Evolutionary conservation across 371 early-diverging fungal genomes (phyloP), one percentile per base, ranked within the genome.

Genomic region (Mortierella sp.): DNA sequence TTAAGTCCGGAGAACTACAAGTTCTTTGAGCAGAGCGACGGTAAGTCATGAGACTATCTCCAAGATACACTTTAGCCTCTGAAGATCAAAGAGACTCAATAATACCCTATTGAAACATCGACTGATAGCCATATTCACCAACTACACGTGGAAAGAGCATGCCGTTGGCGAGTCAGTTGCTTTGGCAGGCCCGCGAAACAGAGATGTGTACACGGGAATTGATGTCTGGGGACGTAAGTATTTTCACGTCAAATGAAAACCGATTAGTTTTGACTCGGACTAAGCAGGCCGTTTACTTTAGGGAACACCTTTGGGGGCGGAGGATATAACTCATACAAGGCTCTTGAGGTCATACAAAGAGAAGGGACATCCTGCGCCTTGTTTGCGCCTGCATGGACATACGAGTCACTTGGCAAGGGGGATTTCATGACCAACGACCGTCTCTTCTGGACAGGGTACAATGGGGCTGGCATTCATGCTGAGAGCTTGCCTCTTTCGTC

Each of bases 361-460:
- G 87, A 86, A 1, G 66, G 71, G 1, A 83, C 89, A 9, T 90
- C 89, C 2, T 84, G 86, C 10, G 92, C 90, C 32, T 32, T 92
- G 20, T 92, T 91, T 79, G 93, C 87, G 0, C 90, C 88, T 20
- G 91, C 88, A 11, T 92, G 90, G 90, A 86, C 87, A 0, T 91
- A 88, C 59, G 89, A 92, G 62, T 61, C 75, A 52, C 84, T 90
- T 40, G 87, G 84, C 1, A 78, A 81, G 28, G 73, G 72, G 3
- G 70, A 70, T n/a, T 91, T 89, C 72, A 78, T 87, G 62, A 75
- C 70, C 22, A 83, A 84, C 54, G 93, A 91, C 40, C 68, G 75
- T 14, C 71, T 88, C 43, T 89, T 91, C 60, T 92, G 93, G 93
- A 64, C 66, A 5, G 88, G 88, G 3, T 65, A 39, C 54, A 22